phyloP scores from a whole-genome alignment of 2,329 filamentous ascomycete genomes.

The Berkeleyomyces basicola region DNA sequence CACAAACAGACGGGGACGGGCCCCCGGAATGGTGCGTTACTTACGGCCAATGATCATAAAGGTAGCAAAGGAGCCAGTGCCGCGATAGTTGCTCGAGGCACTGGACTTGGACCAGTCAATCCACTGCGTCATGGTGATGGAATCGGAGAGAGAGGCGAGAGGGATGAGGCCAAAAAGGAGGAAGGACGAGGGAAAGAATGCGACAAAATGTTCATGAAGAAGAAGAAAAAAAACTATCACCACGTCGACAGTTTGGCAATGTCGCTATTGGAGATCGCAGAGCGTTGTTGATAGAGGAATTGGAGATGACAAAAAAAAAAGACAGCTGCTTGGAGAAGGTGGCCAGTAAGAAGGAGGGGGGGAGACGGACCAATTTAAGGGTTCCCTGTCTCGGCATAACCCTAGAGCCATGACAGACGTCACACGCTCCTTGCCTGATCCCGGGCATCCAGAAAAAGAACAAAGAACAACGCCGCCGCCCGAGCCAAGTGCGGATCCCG shows the following conservation, averaged over 20 bases:
- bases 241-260: background rate
- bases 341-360: background rate
- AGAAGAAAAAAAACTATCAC: background rate
- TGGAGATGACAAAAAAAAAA: background rate
- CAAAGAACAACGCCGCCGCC: background rate
- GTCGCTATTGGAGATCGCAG: background rate
- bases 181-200: background rate
- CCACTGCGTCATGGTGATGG: conserved; percentile 17
- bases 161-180: background rate
- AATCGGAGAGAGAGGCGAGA: background rate
- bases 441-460: background rate
- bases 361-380: background rate
- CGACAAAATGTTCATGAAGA: background rate
- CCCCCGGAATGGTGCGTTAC: conserved; percentile 22
- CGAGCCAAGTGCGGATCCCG: background rate
- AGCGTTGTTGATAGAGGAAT: background rate
- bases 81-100: conserved; percentile 39
- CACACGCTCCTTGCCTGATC: background rate
- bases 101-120: conserved; percentile 42
- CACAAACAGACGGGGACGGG: conserved; percentile 10
- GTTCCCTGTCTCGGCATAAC: background rate
- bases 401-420: background rate
- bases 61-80: conserved; percentile 68
- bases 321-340: background rate
- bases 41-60: conserved; percentile 92